These are phyloP conservation scores for Brassica cretica DNA, from an alignment of 345 rosid species.

Conservation along the genomic window DNA sequence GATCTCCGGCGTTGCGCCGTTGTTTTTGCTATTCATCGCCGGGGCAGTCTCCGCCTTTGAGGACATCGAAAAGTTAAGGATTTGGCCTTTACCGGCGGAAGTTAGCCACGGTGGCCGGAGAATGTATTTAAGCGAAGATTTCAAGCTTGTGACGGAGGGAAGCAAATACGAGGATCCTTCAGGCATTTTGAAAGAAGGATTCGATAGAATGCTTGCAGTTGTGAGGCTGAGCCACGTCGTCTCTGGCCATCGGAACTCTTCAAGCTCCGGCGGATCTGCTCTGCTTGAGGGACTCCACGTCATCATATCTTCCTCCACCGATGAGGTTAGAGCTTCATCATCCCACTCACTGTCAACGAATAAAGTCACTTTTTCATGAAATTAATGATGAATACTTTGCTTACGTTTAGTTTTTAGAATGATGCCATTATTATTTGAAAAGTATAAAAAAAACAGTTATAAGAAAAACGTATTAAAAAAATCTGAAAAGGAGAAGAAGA, in stretches of 20 bases:
- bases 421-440: neutral
- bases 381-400: neutral
- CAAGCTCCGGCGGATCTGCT: conserved; percentile 37
- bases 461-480: neutral
- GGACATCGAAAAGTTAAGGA: conserved; percentile 37
- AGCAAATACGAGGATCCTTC: conserved; percentile 44
- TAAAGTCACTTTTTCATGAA: neutral
- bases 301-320: conserved; percentile 44
- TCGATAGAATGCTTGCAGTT: conserved; percentile 52
- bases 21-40: conserved; percentile 29
- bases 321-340: conserved; percentile 45
- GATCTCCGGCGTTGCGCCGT: conserved; percentile 24
- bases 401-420: neutral
- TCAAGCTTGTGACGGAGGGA: conserved; percentile 41
- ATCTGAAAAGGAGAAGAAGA: neutral
- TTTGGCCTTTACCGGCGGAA: conserved; percentile 61
- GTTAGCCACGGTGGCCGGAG: conserved; percentile 45
- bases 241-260: conserved; percentile 38
- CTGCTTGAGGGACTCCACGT: conserved; percentile 51
- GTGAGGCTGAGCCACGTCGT: conserved; percentile 45
- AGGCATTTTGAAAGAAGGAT: conserved; percentile 53
- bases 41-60: conserved; percentile 35
- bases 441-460: neutral
- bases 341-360: neutral
- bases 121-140: conserved; percentile 41